These are phyloP conservation scores for Phytophthora citrophthora DNA, from an alignment of 352 stramenopile species.

Conservation along the genomic window DNA sequence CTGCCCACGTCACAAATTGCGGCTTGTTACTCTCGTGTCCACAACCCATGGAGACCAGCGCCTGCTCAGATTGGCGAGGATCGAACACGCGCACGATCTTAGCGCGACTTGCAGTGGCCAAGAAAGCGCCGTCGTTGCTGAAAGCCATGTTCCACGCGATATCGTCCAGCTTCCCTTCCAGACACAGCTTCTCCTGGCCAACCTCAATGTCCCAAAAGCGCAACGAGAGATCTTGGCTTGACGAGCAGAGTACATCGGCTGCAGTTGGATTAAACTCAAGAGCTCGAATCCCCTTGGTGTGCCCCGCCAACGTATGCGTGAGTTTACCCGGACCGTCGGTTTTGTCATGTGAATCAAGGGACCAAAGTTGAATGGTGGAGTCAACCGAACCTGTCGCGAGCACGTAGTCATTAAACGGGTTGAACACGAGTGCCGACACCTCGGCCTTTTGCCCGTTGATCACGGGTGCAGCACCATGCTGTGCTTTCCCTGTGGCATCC, in stretches of 20 bases:
- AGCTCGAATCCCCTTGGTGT: constrained; percentile 60
- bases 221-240: constrained; percentile 63
- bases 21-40: constrained; percentile 72
- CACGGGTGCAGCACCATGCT: constrained; percentile 39
- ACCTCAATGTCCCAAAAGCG: constrained; percentile 80
- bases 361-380: constrained; percentile 69
- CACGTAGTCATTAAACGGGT: constrained; percentile 54
- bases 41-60: constrained; percentile 68
- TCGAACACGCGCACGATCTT: constrained; percentile 83
- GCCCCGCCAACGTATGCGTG: constrained; percentile 44
- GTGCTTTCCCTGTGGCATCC: constrained; percentile 53
- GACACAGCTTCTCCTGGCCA: constrained; percentile 47
- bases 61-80: constrained; percentile 51
- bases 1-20: constrained; percentile 74
- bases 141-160: constrained; percentile 79
- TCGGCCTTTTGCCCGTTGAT: constrained; percentile 73
- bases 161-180: constrained; percentile 72
- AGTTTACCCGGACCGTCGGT: constrained; percentile 10
- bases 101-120: constrained; percentile 73
- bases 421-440: constrained; percentile 73
- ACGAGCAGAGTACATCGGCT: constrained; percentile 64
- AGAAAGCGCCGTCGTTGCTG: constrained; percentile 61
- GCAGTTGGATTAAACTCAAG: constrained; percentile 76
- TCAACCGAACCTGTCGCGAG: constrained; percentile 71
- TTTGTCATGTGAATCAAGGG: constrained; percentile 25